phyloP scores from a whole-genome alignment of 169 alveolate species.

The Eimeria tenella region DNA sequence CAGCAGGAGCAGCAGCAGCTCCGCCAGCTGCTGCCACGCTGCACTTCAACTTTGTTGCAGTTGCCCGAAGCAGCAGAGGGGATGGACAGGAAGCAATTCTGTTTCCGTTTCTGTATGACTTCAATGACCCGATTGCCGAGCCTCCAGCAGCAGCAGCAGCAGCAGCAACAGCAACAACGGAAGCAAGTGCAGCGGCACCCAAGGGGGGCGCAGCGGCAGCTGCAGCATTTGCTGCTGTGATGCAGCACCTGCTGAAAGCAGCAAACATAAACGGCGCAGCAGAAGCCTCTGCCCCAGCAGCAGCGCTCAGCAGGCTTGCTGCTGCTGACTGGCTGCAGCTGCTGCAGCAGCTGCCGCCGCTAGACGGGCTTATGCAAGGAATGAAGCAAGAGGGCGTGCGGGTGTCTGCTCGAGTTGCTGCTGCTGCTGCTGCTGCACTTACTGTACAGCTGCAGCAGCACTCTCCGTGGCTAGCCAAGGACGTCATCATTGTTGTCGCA shows the following conservation, averaged over 20 bases:
- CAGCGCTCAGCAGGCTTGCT: background rate
- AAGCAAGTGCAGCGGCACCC: background rate
- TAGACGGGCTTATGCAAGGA: background rate
- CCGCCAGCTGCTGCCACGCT: conserved; percentile 40
- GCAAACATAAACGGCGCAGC: conserved; percentile 6
- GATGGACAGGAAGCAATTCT: conserved; percentile 30
- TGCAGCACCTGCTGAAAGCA: conserved; percentile 1
- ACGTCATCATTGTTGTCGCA: conserved; percentile 8
- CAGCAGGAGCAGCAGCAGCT: conserved; percentile 1
- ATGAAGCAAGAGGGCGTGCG: background rate
- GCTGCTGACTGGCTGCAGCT: conserved; percentile 20
- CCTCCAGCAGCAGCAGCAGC: conserved; percentile 19
- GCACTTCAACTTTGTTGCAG: conserved; percentile 20
- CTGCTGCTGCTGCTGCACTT: conserved; percentile 27
- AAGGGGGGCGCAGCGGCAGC: background rate
- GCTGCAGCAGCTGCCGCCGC: conserved; percentile 45
- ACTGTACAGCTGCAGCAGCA: background rate
- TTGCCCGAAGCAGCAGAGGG: conserved; percentile 47
- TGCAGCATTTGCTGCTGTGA: background rate
- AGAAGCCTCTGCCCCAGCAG: background rate
- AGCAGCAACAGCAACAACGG: background rate
- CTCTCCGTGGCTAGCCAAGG: conserved; percentile 18
- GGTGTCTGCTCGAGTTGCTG: conserved; percentile 20
- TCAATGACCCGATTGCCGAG: conserved; percentile 26
- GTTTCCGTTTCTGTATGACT: conserved; percentile 9